Conservation (phyloP, 2,329 filamentous ascomycete genomes). For the Neopestalotiopsis clavispora region DNA sequence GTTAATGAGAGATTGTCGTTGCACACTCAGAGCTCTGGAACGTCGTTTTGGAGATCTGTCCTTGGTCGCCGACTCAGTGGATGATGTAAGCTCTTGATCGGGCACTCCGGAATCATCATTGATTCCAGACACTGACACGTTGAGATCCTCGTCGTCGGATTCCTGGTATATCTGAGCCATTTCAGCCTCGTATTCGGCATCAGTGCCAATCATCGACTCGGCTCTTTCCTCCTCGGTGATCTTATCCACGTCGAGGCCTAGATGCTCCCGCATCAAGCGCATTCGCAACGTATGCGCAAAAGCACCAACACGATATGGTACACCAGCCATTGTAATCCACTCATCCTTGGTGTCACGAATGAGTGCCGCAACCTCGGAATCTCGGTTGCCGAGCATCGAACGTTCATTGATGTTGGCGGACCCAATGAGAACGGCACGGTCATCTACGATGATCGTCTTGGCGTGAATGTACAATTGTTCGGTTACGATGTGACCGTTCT, state of each 20-base stretch:
- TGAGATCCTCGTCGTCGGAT: slow-evolving; percentile 31
- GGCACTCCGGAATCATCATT: neutral
- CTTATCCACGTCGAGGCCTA: slow-evolving; percentile 93
- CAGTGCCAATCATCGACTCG: slow-evolving; percentile 38
- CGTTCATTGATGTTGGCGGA: slow-evolving; percentile 99
- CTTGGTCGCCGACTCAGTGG: slow-evolving; percentile 37
- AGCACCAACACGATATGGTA: slow-evolving; percentile 86
- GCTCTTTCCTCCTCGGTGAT: slow-evolving; percentile 80
- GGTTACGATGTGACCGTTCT: slow-evolving; percentile 82
- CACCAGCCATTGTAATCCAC: slow-evolving; percentile 87
- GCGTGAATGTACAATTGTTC: slow-evolving; percentile 98
- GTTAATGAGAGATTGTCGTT: slow-evolving; percentile 62
- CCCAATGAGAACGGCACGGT: slow-evolving; percentile 90
- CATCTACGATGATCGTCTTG: slow-evolving; percentile 95
- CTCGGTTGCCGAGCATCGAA: slow-evolving; percentile 88
- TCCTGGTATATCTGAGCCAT: slow-evolving; percentile 69
- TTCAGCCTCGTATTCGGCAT: slow-evolving; percentile 40
- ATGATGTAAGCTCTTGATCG: slow-evolving; percentile 22
- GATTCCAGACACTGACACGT: neutral
- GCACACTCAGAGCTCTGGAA: slow-evolving; percentile 62
- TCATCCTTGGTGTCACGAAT: slow-evolving; percentile 94
- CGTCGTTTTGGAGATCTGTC: slow-evolving; percentile 42
- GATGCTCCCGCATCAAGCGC: slow-evolving; percentile 93
- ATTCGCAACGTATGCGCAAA: slow-evolving; percentile 93
- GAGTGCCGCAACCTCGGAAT: slow-evolving; percentile 89